Evolutionary conservation across 2,329 filamentous ascomycete genomes (phyloP).

Genomic region (Pseudogymnoascus sp.): DNA sequence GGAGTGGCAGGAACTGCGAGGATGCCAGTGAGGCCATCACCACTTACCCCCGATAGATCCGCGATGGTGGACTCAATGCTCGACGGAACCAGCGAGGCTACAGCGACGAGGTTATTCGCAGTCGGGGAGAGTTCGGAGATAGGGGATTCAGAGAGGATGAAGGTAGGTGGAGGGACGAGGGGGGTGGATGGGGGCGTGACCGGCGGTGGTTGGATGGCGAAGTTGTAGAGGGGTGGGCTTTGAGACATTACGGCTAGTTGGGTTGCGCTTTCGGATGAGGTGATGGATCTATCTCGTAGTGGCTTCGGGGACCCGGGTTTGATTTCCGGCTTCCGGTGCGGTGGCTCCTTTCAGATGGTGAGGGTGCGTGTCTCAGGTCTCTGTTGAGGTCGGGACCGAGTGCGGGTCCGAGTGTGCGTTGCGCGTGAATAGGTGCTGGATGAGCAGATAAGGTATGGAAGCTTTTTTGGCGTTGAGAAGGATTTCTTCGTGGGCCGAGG

Average conservation of each 20-base stretch:
- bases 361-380: slow-evolving; percentile 6
- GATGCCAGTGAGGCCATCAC: background rate
- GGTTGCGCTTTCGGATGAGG: background rate
- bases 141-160: background rate
- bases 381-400: background rate
- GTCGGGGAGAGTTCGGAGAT: background rate
- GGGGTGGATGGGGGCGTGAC: background rate
- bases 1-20: background rate
- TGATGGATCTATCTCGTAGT: background rate
- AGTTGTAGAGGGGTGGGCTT: background rate
- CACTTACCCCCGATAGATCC: background rate
- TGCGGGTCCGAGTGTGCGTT: background rate
- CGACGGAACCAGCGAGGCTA: background rate
- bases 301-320: background rate
- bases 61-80: background rate
- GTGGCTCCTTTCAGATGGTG: slow-evolving; percentile 2
- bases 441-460: background rate
- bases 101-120: background rate
- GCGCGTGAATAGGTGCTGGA: background rate
- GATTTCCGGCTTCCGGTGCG: background rate
- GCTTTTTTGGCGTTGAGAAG: background rate
- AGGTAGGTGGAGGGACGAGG: background rate
- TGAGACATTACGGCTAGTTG: background rate
- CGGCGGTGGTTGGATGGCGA: slow-evolving; percentile 4
- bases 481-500: background rate